Evolutionary conservation across 2,329 filamentous ascomycete genomes (phyloP).

Genomic region (Aspergillus phoenicis): DNA sequence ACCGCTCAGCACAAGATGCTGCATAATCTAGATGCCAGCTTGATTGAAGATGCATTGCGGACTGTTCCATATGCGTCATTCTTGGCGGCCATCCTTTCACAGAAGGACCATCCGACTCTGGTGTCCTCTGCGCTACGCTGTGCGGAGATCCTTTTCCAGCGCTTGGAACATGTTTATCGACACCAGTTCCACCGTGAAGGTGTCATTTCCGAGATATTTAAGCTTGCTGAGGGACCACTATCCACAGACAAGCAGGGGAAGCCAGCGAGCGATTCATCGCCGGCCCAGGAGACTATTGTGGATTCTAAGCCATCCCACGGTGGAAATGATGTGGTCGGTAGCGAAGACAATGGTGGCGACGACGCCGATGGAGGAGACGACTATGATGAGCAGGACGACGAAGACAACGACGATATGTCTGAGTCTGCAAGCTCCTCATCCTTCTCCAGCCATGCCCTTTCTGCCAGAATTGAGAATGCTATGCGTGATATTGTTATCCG

Average conservation of each 20-base stretch:
- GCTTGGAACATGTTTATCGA: slow-evolving; percentile 83
- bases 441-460: slow-evolving; percentile 45
- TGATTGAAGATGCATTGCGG: slow-evolving; percentile 81
- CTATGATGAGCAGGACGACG: slow-evolving; percentile 56
- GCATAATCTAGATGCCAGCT: slow-evolving; percentile 83
- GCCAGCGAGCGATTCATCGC: slow-evolving; percentile 14
- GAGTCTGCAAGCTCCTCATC: slow-evolving; percentile 69
- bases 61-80: slow-evolving; percentile 95
- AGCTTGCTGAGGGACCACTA: slow-evolving; percentile 62
- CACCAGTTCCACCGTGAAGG: slow-evolving; percentile 98
- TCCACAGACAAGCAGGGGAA: slow-evolving; percentile 29
- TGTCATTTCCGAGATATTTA: slow-evolving; percentile 86
- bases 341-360: slow-evolving; percentile 45
- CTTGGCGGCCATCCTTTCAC: slow-evolving; percentile 89
- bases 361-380: slow-evolving; percentile 56
- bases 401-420: slow-evolving; percentile 56
- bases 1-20: slow-evolving; percentile 98
- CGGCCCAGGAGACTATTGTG: slow-evolving; percentile 24
- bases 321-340: slow-evolving; percentile 27
- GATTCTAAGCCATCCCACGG: slow-evolving; percentile 16
- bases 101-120: slow-evolving; percentile 86
- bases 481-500: slow-evolving; percentile 73
- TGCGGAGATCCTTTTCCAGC: slow-evolving; percentile 80
- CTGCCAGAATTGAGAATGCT: slow-evolving; percentile 48
- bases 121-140: slow-evolving; percentile 87